A percentile compares a stretch with the other conserved stretches of the same genome.
Conservation (phyloP, 2,329 filamentous ascomycete genomes). For the Colletotrichum sp. region DNA sequence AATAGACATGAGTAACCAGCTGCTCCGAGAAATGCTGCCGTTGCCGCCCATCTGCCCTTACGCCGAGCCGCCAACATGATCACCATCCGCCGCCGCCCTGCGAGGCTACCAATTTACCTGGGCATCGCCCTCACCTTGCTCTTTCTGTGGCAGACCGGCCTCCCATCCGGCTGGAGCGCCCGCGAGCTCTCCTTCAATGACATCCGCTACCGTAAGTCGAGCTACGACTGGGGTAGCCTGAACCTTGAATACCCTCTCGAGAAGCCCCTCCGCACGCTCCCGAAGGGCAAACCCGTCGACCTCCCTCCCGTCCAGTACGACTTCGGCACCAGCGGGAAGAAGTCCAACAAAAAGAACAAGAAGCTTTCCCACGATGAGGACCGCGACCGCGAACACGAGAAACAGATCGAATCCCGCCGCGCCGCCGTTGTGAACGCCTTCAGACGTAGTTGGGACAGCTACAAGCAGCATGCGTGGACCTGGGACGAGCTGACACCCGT, state of each 20-base stretch:
- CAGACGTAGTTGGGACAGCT: slow-evolving; percentile 53
- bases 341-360: slow-evolving; percentile 16
- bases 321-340: slow-evolving; percentile 28
- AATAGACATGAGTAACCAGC: slow-evolving; percentile 11
- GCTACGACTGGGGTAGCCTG: slow-evolving; percentile 41
- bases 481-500: slow-evolving; percentile 60
- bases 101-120: slow-evolving; percentile 18
- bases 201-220: slow-evolving; percentile 23
- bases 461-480: slow-evolving; percentile 60
- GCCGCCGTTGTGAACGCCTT: slow-evolving; percentile 43
- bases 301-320: slow-evolving; percentile 28
- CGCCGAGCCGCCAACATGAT: slow-evolving; percentile 21
- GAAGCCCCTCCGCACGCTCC: slow-evolving; percentile 34
- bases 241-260: slow-evolving; percentile 34
- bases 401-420: slow-evolving; percentile 34
- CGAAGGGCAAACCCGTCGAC: slow-evolving; percentile 33
- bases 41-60: slow-evolving; percentile 3
- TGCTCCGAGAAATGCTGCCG: slow-evolving; percentile 15
- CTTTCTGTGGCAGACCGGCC: slow-evolving; percentile 13
- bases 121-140: slow-evolving; percentile 6
- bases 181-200: slow-evolving; percentile 1
- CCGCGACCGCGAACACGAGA: slow-evolving; percentile 15
- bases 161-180: slow-evolving; percentile 2
- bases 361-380: slow-evolving; percentile 37
- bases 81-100: slow-evolving; percentile 19